A percentile compares a stretch with the other conserved stretches of the same genome.
phyloP scores from a whole-genome alignment of 805 yeast genomes.

The Phaffomyces opuntiae region DNA sequence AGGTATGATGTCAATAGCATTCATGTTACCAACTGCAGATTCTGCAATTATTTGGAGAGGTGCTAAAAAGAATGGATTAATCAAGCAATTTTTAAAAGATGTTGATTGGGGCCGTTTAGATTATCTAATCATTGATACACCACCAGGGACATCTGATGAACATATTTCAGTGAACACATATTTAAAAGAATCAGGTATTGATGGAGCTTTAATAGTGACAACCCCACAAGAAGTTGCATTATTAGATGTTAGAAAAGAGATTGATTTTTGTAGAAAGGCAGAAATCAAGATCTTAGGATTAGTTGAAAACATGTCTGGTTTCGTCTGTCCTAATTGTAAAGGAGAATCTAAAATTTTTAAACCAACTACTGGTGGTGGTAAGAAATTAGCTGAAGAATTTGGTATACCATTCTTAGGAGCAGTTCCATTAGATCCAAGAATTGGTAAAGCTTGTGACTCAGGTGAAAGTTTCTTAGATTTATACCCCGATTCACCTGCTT shows the following conservation, averaged over 20 bases:
- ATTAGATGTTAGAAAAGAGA: conserved; percentile 91
- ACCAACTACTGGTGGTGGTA: conserved; percentile 97
- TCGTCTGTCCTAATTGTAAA: conserved; percentile 92
- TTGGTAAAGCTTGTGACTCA: conserved; percentile 79
- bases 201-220: conserved; percentile 91
- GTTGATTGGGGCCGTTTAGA: conserved; percentile 93
- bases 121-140: conserved; percentile 88
- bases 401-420: conserved; percentile 77
- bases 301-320: conserved; percentile 97
- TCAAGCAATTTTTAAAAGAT: conserved; percentile 88
- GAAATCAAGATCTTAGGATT: conserved; percentile 78
- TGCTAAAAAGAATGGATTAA: conserved; percentile 87
- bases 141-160: conserved; percentile 98
- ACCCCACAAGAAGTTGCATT: conserved; percentile 98
- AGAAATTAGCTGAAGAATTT: conserved; percentile 72
- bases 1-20: conserved; percentile 93
- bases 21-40: conserved; percentile 88
- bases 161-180: conserved; percentile 86
- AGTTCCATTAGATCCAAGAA: conserved; percentile 93
- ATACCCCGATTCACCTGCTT: conserved; percentile 90
- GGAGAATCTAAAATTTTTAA: conserved; percentile 86
- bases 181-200: conserved; percentile 83
- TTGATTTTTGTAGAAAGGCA: conserved; percentile 91
- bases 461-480: conserved; percentile 81
- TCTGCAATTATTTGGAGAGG: conserved; percentile 98